Base-by-base conservation (phyloP, 1,284 basidiomycete genomes). In the Meripilus lineatus region DNA sequence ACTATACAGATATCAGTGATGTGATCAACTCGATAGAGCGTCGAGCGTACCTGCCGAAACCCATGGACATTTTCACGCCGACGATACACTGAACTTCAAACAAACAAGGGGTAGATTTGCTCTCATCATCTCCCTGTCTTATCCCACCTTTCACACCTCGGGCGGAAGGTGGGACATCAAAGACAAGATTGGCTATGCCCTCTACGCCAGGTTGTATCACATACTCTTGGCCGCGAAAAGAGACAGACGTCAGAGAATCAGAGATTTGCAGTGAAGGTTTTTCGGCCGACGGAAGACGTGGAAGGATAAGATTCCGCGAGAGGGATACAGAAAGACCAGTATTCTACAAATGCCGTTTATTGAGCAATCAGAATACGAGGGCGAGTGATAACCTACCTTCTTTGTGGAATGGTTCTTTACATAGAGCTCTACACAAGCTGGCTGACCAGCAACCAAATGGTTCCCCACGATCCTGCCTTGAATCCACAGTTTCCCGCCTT, bases 371-470 rank as follows among this genome's bases (percentile, higher is more conserved):
- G 38, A 30, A 39, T 47, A 18, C 48, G 46, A n/a, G 34, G 11
- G 11, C 6, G 17, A 15, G 25, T 40, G 17, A 28, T 15, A 18
- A 53, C 63, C 17, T 30, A 85, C 86, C 79, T 83, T 87, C 66
- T 83, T 84, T 38, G 65, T 63, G 1, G 85, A 84, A 57, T 87
- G 83, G 54, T 89, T 89, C 68, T 81, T 88, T 35, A 89, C 80
- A 48, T 83, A 78, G 39, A 89, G 61, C 53, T 88, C 81, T 32
- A 89, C 68, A 55, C 81, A 84, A 13, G 75, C 79, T 49, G 74
- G 75, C 54, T 80, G 76, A 4, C 86, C 86, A 15, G 81, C 76
- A 8, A 88, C 70, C 24, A 84, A 54, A 18, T 82, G 64, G 4
- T 74, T 77, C 22, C 79, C 82, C 13, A 84, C 64, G 10, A 89